Evolutionary conservation across 495 filamentous ascomycete genomes (phyloP).

Genomic region (Friedmanniomyces endolithicus): DNA sequence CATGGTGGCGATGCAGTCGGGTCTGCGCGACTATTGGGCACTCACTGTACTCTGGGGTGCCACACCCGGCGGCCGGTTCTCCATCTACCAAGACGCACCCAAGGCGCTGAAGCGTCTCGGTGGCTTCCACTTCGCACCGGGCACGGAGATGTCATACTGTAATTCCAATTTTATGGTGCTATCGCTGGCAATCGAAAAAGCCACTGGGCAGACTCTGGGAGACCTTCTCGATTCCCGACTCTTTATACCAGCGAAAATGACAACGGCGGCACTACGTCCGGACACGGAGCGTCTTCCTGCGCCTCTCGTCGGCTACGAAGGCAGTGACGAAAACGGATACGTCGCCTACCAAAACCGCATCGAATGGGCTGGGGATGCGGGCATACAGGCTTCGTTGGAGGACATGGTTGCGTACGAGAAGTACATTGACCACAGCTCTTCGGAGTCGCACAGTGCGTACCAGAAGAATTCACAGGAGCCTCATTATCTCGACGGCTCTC

Average conservation of each 20-base stretch:
- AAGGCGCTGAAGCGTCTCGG: background rate
- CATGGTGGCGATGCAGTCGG: slow-evolving; percentile 10
- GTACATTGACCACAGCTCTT: slow-evolving; percentile 4
- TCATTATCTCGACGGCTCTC: slow-evolving; percentile 1
- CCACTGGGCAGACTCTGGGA: slow-evolving; percentile 2
- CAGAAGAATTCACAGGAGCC: background rate
- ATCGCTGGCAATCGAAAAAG: slow-evolving; percentile 6
- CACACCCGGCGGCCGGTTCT: slow-evolving; percentile 3
- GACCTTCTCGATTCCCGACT: slow-evolving; percentile 6
- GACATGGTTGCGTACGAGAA: slow-evolving; percentile 19
- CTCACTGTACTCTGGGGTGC: slow-evolving; percentile 11
- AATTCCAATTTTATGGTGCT: slow-evolving; percentile 14
- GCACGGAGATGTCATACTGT: slow-evolving; percentile 8
- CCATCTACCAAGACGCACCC: slow-evolving; percentile 7
- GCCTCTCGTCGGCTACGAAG: slow-evolving; percentile 15
- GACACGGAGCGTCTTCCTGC: slow-evolving; percentile 5
- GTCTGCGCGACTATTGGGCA: slow-evolving; percentile 17
- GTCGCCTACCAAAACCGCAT: slow-evolving; percentile 10
- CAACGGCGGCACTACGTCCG: slow-evolving; percentile 2
- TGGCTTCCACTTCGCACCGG: slow-evolving; percentile 14
- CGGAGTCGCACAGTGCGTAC: slow-evolving; percentile 1
- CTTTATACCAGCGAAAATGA: slow-evolving; percentile 12
- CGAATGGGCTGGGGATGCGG: slow-evolving; percentile 18
- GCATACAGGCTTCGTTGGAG: slow-evolving; percentile 9
- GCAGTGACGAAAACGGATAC: slow-evolving; percentile 7